Base-by-base conservation (phyloP, 1,284 basidiomycete species). In the Schizopora paradoxa region DNA sequence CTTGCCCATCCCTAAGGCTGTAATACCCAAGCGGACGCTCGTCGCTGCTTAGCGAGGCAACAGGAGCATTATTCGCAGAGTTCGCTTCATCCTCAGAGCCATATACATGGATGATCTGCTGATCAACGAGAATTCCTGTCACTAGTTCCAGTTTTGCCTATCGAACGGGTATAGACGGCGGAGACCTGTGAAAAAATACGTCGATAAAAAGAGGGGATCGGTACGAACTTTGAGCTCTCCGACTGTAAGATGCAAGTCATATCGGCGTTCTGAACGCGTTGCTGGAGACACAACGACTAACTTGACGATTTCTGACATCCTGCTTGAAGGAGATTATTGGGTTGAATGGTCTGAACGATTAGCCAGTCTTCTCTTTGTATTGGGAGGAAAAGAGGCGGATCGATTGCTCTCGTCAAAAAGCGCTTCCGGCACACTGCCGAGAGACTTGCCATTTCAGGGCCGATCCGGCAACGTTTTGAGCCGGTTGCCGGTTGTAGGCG, bases 81-180 rank as follows among this genome's bases (percentile, higher is more conserved):
- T 28, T 29, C 31, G 42, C 40, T 49, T 81, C 74, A 23, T 71
- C 72, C 32, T 82, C 76, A 2, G 79, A 75, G 3, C 81, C 74
- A 43, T 78, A 73, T 5, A 95, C 61, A 0, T 74, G 66, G 41
- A 95, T 75, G 0, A 64, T 56, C 58, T 96, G 92, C 53, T 83
- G 82, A 45, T 69, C 68, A 3, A 76, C 72, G 1, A 88, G 80
- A 45, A 97, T 86, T 13, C 94, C 94, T n/a, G 93, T 96, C 58
- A 97, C 80, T 40, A 82, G 74, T 59, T 93, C 90, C 21, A 98
- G 78, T 57, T 91, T 95, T 52, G 70, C 72, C 88, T 95, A 25
- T 25, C 7, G n/a, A n/a, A n/a, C n/a, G n/a, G n/a, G n/a, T n/a
- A 44, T 23, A 29, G 18, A 42, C 10, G 23, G 41, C 32, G 26